Conservation (phyloP, 2,329 filamentous ascomycete species). For the Trichoderma arundinaceum region DNA sequence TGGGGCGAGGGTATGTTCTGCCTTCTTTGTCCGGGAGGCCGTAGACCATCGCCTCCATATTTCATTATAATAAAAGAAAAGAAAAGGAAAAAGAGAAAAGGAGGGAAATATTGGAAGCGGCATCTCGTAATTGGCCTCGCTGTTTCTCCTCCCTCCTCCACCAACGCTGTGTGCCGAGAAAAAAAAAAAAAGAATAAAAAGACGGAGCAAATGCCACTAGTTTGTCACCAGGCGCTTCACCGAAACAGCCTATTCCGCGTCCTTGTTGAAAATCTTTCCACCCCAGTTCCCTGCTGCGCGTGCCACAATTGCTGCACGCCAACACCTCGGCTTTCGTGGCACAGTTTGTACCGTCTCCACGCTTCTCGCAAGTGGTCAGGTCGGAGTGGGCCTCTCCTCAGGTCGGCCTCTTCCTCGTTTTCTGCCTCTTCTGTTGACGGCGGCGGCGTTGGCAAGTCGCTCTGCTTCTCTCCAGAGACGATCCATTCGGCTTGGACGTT, state of each 20-base stretch:
- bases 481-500: constrained; percentile 76
- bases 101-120: too few species aligned
- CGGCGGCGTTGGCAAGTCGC: constrained; percentile 55
- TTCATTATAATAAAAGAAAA: too few species aligned
- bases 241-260: constrained; percentile 61
- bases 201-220: constrained; percentile 15
- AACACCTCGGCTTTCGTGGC: constrained; percentile 66
- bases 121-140: constrained; percentile 9
- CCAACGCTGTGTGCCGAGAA: neutral
- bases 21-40: too few species aligned
- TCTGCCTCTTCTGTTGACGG: constrained; percentile 42
- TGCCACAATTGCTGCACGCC: constrained; percentile 67
- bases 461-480: constrained; percentile 62
- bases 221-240: constrained; percentile 40
- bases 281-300: constrained; percentile 62
- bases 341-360: constrained; percentile 68
- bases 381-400: constrained; percentile 63
- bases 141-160: neutral
- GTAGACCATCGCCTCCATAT: too few species aligned
- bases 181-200: neutral
- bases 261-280: constrained; percentile 62
- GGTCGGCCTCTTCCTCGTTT: constrained; percentile 43
- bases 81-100: too few species aligned
- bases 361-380: constrained; percentile 79
- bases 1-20: too few species aligned